Base-by-base conservation (phyloP, 225 moss, liverwort and hornwort species). In the Climacium dendroides region DNA sequence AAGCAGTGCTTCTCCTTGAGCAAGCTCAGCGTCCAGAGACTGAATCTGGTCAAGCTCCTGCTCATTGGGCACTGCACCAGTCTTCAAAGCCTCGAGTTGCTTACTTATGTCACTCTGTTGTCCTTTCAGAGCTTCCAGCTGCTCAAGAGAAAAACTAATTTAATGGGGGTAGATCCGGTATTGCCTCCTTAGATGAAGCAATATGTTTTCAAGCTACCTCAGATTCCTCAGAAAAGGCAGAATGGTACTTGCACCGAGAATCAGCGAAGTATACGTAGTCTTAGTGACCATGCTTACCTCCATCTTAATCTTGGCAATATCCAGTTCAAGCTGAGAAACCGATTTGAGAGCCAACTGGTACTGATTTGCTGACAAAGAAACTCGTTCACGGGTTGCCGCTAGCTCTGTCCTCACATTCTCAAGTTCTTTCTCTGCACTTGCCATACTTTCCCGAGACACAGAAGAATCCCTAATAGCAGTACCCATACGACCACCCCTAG, bases 401-500 rank as follows among this genome's bases (percentile, higher is more conserved):
- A 97, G 90, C 88, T 97, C 92, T 34, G 83, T 85, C 90, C 91
- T 93, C 75, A 96, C 91, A 78, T 85, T 92, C 83, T 91, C 86
- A 64, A 96, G 90, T 88, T 97, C 97, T 87, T 86, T 90, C 81
- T 95, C 97, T 82, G 94, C 96, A 89, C 19, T 90, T 90, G 84
- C 80, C 74, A 99, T 89, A 69, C 94, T 91, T 85, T 99, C 95
- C 83, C 74, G 88, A 84, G 96, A 97, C 55, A 96, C 95, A 87
- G 92, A 92, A 45, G 89, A 91, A 73, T 95, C 97, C 81, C 88
- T 94, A 76, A 99, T 93, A 39, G 95, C 94, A 79, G 98, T 94
- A 80, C 98, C 97, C 97, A 99, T 99, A 79, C 96, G 91, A 64
- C 98, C 98, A 87, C 98, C 98, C 89, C 92, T 95, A 30, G 97